Evolutionary conservation across 2,329 filamentous ascomycete species (phyloP), one percentile per base, ranked within the genome.

Genomic region (Colletotrichum musae): DNA sequence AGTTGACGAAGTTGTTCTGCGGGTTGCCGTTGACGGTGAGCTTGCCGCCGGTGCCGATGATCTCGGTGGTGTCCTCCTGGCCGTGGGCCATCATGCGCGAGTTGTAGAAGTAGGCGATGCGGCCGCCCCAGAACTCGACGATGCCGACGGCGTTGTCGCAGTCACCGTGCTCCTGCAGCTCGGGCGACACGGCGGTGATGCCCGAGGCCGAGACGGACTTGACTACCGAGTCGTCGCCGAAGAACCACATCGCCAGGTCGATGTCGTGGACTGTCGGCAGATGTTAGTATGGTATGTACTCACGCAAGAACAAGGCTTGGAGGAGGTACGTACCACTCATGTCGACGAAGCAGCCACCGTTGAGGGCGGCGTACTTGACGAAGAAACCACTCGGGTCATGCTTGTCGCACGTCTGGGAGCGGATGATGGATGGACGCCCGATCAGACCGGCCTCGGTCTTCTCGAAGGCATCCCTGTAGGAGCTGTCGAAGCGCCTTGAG

Each of bases 341-440:
- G 81, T 93, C 91, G 64, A 92, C 90, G 73, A 93, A 93, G 75
- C 92, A 91, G 18, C 90, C 90, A 24, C 91, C 91, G 2, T 83
- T 87, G 79, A 87, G 90, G 72, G 89, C 82, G 9, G 91, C 89
- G 77, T 92, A 93, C 21, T 85, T 82, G 61, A 93, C 89, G 76
- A 92, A 92, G 83, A 92, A 92, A 48, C 90, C 90, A 0, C 84
- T 84, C 0, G 89, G 87, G 68, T 92, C 89, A 64, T 88, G 84
- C 76, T 89, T 91, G 79, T 92, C 90, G 78, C 89, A 92, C 0
- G 90, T 92, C 77, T 92, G 90, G 43, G 85, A 88, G 72, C 89
- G 87, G 73, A 92, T 83, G 52, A 92, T 82, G 7, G 86, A 85
- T 1, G 89, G 87, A 0, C 84, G 81, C 4, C 91, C 91, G 69